Conservation (phyloP, 2,329 filamentous ascomycete genomes). For the Cephalotrichum gorgonifer region DNA sequence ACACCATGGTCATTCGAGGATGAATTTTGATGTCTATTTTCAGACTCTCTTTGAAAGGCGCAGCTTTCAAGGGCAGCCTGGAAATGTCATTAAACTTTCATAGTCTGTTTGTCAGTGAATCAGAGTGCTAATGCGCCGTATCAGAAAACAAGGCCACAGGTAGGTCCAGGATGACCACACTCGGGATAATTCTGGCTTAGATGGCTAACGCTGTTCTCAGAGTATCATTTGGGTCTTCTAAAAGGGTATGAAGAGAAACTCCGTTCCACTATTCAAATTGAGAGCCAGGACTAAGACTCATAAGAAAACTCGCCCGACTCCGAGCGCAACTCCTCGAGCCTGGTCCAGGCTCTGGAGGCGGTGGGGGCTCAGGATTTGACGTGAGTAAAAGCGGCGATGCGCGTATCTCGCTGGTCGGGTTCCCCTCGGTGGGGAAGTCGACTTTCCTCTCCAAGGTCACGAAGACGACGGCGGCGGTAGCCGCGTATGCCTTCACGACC, state of each 20-base stretch:
- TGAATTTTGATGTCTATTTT: neutral
- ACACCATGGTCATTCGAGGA: neutral
- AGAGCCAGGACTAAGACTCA: neutral
- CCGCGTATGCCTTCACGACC: conserved; percentile 94
- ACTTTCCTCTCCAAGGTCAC: conserved; percentile 99
- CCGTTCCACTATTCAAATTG: neutral
- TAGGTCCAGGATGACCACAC: conserved; percentile 34
- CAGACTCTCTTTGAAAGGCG: neutral
- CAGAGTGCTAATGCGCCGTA: neutral
- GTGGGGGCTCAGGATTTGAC: conserved; percentile 77
- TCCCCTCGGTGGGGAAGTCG: conserved; percentile 96
- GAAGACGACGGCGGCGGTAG: conserved; percentile 92
- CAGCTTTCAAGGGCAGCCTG: neutral
- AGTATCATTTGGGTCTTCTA: conserved; percentile 94
- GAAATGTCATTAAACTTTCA: neutral
- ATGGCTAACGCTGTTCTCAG: conserved; percentile 30
- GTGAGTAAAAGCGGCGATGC: conserved; percentile 96
- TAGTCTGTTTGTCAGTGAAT: conserved; percentile 7
- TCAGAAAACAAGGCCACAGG: conserved; percentile 97
- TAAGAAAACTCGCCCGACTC: conserved; percentile 87
- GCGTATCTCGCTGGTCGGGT: conserved; percentile 93
- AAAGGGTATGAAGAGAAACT: conserved; percentile 77
- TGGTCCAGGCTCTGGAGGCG: conserved; percentile 64
- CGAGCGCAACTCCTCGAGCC: conserved; percentile 92
- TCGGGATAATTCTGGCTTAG: neutral